Base-by-base conservation (phyloP, 495 filamentous ascomycete genomes). In the Penicillium cinerascens region DNA sequence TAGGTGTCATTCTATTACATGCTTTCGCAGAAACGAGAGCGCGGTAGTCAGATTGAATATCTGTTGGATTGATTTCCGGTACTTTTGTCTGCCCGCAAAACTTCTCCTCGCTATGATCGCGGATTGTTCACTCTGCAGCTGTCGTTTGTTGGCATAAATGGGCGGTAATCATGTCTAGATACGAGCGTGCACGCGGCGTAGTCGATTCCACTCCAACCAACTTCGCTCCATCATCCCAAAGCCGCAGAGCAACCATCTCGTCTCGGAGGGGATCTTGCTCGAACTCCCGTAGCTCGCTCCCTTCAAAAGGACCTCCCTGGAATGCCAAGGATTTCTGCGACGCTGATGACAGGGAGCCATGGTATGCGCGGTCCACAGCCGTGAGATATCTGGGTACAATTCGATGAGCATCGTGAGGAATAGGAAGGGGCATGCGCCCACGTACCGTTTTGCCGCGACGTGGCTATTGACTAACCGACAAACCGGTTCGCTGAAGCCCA, bases 181-280 rank as follows among this genome's bases (percentile, higher is more conserved):
- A 74, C 0, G 61, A 38, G 13, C 51, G 18, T 16, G 65, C 61
- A 7, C 67, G 60, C 6, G 65, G 68, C 0, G 68, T 70, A 1
- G 37, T 51, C 1, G 58, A 57, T 39, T 67, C 63, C 48, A 74
- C 49, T 0, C 60, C 69, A 20, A 59, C 59, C 25, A 73, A 37
- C 50, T 75, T 77, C 0, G 73, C 72, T 6, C 48, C 53, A 63
- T 77, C 74, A 52, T 77, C 74, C 71, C 73, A 77, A 41, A 61
- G 60, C 21, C 73, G 60, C 17, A 77, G 51, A 5, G 58, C 57
- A 27, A 72, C 68, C 70, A 73, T 76, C 18, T 72, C 67, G 27
- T 69, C 63, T 5, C 63, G 64, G 23, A 72, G 59, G 1, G 63
- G 64, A 45, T 73, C 65, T 44, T 59, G 22, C 4, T 66, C 58